phyloP scores from a whole-genome alignment of 805 yeast species.

The Clavispora asparagi region DNA sequence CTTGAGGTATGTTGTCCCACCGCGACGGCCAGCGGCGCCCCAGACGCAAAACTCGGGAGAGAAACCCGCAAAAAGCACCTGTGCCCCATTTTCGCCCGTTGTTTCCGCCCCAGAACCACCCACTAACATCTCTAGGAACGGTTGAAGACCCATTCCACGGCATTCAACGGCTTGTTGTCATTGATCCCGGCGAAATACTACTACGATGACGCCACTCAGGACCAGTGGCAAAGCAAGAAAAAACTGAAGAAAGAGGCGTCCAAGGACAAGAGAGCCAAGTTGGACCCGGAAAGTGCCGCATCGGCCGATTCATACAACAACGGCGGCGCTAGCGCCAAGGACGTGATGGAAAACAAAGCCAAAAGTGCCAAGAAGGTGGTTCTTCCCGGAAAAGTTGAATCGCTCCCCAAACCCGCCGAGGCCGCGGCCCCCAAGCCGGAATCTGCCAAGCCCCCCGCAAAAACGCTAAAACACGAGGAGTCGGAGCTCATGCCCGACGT shows the following conservation, averaged over 20 bases:
- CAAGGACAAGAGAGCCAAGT: slow-evolving; percentile 60
- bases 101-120: neutral
- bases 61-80: neutral
- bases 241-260: slow-evolving; percentile 60
- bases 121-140: slow-evolving; percentile 52
- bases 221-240: slow-evolving; percentile 88
- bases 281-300: slow-evolving; percentile 59
- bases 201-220: slow-evolving; percentile 83
- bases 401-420: slow-evolving; percentile 1
- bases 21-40: neutral
- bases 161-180: slow-evolving; percentile 85
- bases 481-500: neutral
- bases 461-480: slow-evolving; percentile 12
- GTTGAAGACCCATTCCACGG: slow-evolving; percentile 68
- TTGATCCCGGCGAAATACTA: slow-evolving; percentile 92
- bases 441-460: slow-evolving; percentile 3
- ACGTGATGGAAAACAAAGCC: slow-evolving; percentile 52
- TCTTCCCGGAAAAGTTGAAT: slow-evolving; percentile 26
- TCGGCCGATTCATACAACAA: slow-evolving; percentile 39
- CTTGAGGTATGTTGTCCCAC: slow-evolving; percentile 46
- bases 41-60: neutral
- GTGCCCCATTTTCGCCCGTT: neutral
- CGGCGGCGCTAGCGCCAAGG: slow-evolving; percentile 50
- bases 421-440: neutral
- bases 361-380: slow-evolving; percentile 47